phyloP scores from a whole-genome alignment of 2,329 filamentous ascomycete genomes.

The Magnaporthiopsis rhizophila region DNA sequence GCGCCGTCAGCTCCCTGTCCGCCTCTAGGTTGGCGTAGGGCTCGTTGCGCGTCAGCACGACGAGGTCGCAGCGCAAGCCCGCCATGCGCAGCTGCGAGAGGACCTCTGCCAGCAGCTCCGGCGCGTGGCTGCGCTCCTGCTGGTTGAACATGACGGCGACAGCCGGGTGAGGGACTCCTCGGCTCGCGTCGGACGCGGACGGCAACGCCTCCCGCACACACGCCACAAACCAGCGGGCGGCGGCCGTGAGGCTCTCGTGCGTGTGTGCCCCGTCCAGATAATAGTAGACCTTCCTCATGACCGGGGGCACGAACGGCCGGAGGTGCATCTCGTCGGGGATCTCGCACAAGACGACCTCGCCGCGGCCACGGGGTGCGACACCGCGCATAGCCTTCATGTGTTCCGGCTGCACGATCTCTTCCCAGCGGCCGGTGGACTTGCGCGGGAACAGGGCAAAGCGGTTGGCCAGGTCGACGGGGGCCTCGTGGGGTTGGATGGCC shows the following conservation, averaged over 20 bases:
- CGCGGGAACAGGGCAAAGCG: neutral
- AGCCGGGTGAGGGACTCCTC: neutral
- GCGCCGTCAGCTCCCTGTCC: neutral
- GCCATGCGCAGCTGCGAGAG: conserved; percentile 23
- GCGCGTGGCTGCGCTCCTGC: conserved; percentile 51
- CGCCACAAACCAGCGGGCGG: conserved; percentile 70
- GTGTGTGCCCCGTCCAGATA: conserved; percentile 93
- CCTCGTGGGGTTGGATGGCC: neutral
- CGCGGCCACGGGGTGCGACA: conserved; percentile 73
- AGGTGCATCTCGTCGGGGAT: neutral
- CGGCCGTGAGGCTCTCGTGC: conserved; percentile 75
- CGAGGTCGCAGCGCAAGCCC: conserved; percentile 14
- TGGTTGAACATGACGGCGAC: conserved; percentile 80
- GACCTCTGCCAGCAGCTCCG: conserved; percentile 44
- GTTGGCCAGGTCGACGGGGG: neutral
- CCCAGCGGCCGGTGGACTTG: neutral
- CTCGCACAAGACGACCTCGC: conserved; percentile 48
- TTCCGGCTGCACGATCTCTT: conserved; percentile 1
- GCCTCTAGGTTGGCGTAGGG: neutral
- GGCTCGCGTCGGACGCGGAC: conserved; percentile 14
- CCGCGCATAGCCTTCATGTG: conserved; percentile 58
- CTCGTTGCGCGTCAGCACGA: conserved; percentile 13
- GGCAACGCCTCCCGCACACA: conserved; percentile 24
- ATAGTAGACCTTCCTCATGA: neutral
- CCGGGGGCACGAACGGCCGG: neutral